phyloP scores from a whole-genome alignment of 805 yeast species.

The Lachancea kluyveri region DNA sequence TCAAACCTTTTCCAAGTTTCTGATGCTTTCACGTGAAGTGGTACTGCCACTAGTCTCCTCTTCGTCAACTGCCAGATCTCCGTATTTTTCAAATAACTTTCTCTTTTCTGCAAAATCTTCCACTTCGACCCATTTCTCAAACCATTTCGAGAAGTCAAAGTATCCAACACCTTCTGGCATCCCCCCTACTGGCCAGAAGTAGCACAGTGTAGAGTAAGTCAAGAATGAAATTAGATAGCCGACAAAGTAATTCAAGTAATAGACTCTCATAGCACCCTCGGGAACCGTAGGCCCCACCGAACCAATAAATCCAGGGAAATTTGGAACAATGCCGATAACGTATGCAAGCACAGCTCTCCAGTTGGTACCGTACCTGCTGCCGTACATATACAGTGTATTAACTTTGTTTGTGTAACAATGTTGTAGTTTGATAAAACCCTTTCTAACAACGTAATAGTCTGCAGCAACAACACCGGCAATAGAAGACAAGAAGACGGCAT shows the following conservation, averaged over 20 bases:
- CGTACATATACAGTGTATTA: conserved; percentile 42
- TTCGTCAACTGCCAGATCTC: conserved; percentile 1
- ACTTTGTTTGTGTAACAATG: conserved; percentile 49
- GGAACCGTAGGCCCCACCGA: conserved; percentile 76
- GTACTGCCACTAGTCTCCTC: conserved; percentile 6
- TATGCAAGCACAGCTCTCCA: conserved; percentile 77
- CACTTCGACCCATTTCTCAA: conserved; percentile 56
- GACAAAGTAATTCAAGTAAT: conserved; percentile 66
- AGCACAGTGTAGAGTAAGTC: conserved; percentile 48
- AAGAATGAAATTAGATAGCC: conserved; percentile 60
- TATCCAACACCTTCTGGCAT: conserved; percentile 35
- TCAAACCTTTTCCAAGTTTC: conserved; percentile 4
- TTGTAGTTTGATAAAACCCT: conserved; percentile 55
- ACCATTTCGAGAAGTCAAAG: conserved; percentile 36
- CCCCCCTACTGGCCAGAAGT: conserved; percentile 48
- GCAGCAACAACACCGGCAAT: conserved; percentile 64
- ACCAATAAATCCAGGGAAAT: conserved; percentile 34
- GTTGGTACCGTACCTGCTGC: conserved; percentile 54
- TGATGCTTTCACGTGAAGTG: conserved; percentile 3
- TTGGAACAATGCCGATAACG: conserved; percentile 33
- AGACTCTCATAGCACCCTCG: conserved; percentile 67
- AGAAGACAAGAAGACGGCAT: conserved; percentile 70
- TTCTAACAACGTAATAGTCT: conserved; percentile 58
- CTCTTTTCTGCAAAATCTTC: conserved; percentile 48
- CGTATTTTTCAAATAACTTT: conserved; percentile 7